A percentile compares a stretch with the other conserved stretches of the same genome.
Conservation (phyloP, 495 filamentous ascomycete species). For the Friedmanniomyces endolithicus region DNA sequence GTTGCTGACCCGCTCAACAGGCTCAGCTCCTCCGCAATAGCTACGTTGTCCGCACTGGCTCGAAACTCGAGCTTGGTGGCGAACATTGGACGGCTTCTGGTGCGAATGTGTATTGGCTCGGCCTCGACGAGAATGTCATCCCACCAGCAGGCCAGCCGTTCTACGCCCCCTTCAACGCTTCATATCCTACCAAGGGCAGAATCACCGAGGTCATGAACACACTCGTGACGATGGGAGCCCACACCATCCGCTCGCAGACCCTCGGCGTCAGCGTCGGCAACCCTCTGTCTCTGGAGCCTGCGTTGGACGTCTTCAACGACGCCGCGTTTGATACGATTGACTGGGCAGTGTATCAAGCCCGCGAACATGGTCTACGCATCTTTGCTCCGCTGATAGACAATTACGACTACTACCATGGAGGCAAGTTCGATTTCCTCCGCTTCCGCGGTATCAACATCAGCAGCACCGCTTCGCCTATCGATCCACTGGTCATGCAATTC, state of each 20-base stretch:
- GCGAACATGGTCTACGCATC: slow-evolving; percentile 37
- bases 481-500: slow-evolving; percentile 38
- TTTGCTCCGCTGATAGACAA: slow-evolving; percentile 40
- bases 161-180: slow-evolving; percentile 37
- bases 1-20: background rate
- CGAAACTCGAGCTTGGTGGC: slow-evolving; percentile 31
- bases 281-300: slow-evolving; percentile 39
- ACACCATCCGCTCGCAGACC: slow-evolving; percentile 42
- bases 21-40: slow-evolving; percentile 12
- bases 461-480: slow-evolving; percentile 13
- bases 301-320: slow-evolving; percentile 35
- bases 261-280: slow-evolving; percentile 43
- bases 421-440: slow-evolving; percentile 45
- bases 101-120: slow-evolving; percentile 46
- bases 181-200: slow-evolving; percentile 42
- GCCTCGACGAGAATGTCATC: slow-evolving; percentile 45
- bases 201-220: slow-evolving; percentile 43
- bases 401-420: slow-evolving; percentile 44
- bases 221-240: slow-evolving; percentile 39
- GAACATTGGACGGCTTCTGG: slow-evolving; percentile 40
- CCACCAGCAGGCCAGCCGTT: slow-evolving; percentile 38
- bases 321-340: slow-evolving; percentile 40
- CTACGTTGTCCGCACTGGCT: slow-evolving; percentile 33
- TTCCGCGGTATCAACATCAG: slow-evolving; percentile 40
- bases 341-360: slow-evolving; percentile 43